Evolutionary conservation across 495 filamentous ascomycete genomes (phyloP).

Genomic region (Cudoniella acicularis): DNA sequence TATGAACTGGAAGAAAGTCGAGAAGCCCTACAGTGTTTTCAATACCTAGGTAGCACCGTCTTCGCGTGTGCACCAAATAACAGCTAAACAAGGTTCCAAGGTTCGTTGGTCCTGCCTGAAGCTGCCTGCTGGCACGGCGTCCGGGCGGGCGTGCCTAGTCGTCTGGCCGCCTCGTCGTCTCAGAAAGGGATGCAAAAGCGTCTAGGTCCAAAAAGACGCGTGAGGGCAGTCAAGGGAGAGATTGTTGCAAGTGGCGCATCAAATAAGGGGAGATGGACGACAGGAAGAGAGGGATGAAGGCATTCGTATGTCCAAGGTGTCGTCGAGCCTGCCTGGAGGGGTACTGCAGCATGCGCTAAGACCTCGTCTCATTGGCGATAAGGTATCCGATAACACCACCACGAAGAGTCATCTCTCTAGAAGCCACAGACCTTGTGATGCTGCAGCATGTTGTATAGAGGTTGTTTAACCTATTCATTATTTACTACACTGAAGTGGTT

Average conservation of each 20-base stretch:
- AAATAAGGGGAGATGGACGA: not conserved
- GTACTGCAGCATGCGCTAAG: not conserved
- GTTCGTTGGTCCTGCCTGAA: conserved; percentile 5
- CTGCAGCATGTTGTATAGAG: not conserved
- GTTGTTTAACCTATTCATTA: too few relatives aligned
- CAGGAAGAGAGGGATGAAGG: conserved; percentile 6
- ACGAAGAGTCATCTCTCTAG: not conserved
- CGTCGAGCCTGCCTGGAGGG: not conserved
- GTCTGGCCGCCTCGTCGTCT: conserved; percentile 4
- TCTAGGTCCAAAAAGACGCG: not conserved
- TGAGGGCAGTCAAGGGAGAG: not conserved
- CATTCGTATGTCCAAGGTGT: conserved; percentile 5
- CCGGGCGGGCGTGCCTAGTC: conserved; percentile 6
- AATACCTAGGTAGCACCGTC: not conserved
- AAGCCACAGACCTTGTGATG: not conserved
- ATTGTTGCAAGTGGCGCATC: not conserved
- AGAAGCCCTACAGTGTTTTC: not conserved
- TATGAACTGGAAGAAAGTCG: not conserved
- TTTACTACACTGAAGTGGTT: too few relatives aligned
- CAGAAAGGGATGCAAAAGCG: not conserved
- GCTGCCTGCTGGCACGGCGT: conserved; percentile 7
- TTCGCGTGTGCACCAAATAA: not conserved
- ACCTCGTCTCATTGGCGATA: conserved; percentile 1
- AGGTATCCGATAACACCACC: not conserved
- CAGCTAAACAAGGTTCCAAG: not conserved